Conservation (phyloP, 2,329 filamentous ascomycete species). For the Aspergillus sp. region DNA sequence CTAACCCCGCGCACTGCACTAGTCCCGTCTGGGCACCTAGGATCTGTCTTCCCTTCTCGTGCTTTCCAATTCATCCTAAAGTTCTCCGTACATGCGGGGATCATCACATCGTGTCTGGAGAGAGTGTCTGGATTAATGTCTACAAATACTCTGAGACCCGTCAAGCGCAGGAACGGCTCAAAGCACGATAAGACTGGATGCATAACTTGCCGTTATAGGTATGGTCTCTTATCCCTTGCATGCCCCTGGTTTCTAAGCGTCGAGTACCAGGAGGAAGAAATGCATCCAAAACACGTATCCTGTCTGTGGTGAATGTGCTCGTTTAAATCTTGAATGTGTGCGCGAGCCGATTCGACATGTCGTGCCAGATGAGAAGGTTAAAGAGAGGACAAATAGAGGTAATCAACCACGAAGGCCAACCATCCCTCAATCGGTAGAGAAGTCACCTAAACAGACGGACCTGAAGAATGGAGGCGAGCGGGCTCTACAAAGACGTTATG, state of each 20-base stretch:
- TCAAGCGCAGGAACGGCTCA: not conserved
- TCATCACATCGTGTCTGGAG: not conserved
- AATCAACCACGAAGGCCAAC: not conserved
- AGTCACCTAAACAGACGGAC: too few species aligned
- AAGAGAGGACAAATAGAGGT: not conserved
- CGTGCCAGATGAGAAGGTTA: not conserved
- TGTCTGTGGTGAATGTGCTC: not conserved
- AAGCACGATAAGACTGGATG: conserved; percentile 1
- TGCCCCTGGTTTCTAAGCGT: not conserved
- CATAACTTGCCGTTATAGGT: not conserved
- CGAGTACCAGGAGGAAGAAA: not conserved
- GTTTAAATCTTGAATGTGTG: not conserved
- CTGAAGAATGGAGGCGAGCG: too few species aligned
- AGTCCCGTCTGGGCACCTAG: too few species aligned
- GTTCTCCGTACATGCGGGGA: too few species aligned
- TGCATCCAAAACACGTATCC: not conserved
- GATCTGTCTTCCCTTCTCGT: too few species aligned
- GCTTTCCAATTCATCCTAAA: too few species aligned
- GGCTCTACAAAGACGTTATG: not conserved
- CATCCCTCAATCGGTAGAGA: not conserved
- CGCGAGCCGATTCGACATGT: not conserved
- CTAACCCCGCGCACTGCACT: too few species aligned
- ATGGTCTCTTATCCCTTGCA: not conserved
- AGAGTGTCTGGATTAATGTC: not conserved
- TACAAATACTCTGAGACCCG: too few species aligned